Base-by-base conservation (phyloP, 345 rosid genomes). In the Eucalyptus erythrocorys region DNA sequence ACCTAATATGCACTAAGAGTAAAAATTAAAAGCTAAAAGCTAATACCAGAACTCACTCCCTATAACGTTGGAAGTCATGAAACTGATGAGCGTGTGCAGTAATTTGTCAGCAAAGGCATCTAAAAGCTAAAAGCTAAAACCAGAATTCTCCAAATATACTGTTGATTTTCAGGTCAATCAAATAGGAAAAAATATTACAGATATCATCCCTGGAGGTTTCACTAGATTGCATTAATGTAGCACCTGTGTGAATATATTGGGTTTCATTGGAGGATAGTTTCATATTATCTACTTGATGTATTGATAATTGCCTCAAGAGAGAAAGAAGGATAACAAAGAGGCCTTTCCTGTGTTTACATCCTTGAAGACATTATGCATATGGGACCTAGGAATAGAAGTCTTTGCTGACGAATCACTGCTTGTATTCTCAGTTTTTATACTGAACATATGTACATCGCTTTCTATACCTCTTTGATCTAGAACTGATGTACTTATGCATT, bases 401-500 rank as follows among this genome's bases (percentile, higher is more conserved):
- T 76, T 76, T 40, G 84, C 84, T 76, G 47, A 40, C 16, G 24
- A 40, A 40, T 21, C 40, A 40, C 84, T 76, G 84, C 47, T 76
- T 76, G 84, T 40, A 21, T 40, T 76, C 47, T 76, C 47, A 76
- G 82, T 22, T 76, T 37, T 76, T 26, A 76, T 40, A 40, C 47
- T 7, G 5, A 76, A 76, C 84, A 76, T 76, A 40, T 40, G 43
- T 40, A 11, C 85, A 19, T 48, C 1, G 6, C 88, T 22, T 32
- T 85, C 47, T 76, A 68, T 68, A 48, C 45, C 42, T 66, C 50
- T 71, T 64, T 87, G 42, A 45, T 87, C 45, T 43, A 49, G 49
- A 76, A 42, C 40, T 86, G 88, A 88, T 86, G 27, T 92, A 45
- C 88, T 26, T 84, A 80, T 93, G 82, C 64, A 48, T 87, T 86